phyloP scores from a whole-genome alignment of 257 asterid genomes.

The Paulownia fortunei region DNA sequence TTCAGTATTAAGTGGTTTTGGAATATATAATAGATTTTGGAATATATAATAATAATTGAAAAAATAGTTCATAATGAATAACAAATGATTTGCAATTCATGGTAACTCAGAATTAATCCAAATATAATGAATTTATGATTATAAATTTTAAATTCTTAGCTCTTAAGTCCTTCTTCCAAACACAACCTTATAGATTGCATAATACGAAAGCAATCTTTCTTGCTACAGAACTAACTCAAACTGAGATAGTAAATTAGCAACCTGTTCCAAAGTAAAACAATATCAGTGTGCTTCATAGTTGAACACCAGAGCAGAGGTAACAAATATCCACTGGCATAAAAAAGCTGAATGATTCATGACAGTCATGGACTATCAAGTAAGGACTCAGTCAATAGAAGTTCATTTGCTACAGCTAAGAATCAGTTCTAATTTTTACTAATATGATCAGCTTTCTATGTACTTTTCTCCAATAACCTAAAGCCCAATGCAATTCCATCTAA shows the following conservation, averaged over 20 bases:
- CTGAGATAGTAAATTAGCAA: not conserved
- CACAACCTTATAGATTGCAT: not conserved
- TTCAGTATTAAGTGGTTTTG: not conserved
- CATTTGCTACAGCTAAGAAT: not conserved
- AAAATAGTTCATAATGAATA: no score
- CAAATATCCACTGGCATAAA: not conserved
- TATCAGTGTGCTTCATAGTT: not conserved
- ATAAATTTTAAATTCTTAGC: not conserved
- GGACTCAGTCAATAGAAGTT: not conserved
- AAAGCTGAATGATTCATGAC: not conserved
- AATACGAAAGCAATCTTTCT: no score
- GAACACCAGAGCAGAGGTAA: not conserved
- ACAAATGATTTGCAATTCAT: no score
- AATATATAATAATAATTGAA: not conserved
- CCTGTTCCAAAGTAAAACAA: no score
- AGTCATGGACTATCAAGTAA: not conserved
- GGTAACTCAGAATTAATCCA: not conserved
- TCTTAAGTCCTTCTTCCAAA: not conserved
- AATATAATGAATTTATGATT: not conserved
- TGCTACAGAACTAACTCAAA: not conserved
- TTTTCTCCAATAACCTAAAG: not conserved
- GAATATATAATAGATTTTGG: no score
- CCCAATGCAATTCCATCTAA: slow-evolving; percentile 1
- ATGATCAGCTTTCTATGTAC: not conserved
- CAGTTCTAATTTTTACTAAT: slow-evolving; percentile 8